phyloP scores from a whole-genome alignment of 2,329 filamentous ascomycete genomes.

The Pseudonectria foliicola region DNA sequence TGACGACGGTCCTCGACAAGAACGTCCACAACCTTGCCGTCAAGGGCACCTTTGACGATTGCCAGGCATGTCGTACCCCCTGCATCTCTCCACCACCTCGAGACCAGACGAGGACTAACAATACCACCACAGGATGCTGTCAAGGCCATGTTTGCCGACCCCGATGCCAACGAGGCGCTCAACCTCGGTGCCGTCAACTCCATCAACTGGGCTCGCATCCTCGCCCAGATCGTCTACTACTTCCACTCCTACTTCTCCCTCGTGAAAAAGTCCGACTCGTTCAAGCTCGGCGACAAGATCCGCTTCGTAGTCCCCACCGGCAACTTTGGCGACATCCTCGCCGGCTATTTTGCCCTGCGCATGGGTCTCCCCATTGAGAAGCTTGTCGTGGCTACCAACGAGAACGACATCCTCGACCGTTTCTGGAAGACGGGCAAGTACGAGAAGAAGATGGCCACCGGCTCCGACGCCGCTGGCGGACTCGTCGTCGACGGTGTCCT shows the following conservation, averaged over 20 bases:
- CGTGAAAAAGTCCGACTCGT: conserved; percentile 49
- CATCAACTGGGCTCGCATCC: conserved; percentile 92
- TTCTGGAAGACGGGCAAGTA: conserved; percentile 91
- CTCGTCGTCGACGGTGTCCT: conserved; percentile 55
- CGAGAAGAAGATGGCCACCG: conserved; percentile 68
- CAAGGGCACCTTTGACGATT: conserved; percentile 90
- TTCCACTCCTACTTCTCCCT: conserved; percentile 91
- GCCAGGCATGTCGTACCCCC: conserved; percentile 53
- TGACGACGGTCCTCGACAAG: conserved; percentile 85
- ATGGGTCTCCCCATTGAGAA: conserved; percentile 88
- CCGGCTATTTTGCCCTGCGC: conserved; percentile 82
- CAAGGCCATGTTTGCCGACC: conserved; percentile 84
- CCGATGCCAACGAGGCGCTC: conserved; percentile 72
- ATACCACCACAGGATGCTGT: conserved; percentile 49
- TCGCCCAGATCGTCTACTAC: conserved; percentile 97
- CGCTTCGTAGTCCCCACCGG: conserved; percentile 89
- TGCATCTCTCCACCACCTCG: too few relatives aligned
- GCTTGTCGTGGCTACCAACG: conserved; percentile 88
- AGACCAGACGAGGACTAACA: not conserved
- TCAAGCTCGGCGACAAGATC: conserved; percentile 60
- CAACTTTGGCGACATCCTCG: conserved; percentile 93
- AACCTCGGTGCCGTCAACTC: conserved; percentile 92
- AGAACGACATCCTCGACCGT: conserved; percentile 92
- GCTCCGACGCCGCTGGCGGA: conserved; percentile 52
- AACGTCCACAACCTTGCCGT: conserved; percentile 93